Conservation (phyloP, 495 filamentous ascomycete genomes). For the Aspergillus bridgeri region DNA sequence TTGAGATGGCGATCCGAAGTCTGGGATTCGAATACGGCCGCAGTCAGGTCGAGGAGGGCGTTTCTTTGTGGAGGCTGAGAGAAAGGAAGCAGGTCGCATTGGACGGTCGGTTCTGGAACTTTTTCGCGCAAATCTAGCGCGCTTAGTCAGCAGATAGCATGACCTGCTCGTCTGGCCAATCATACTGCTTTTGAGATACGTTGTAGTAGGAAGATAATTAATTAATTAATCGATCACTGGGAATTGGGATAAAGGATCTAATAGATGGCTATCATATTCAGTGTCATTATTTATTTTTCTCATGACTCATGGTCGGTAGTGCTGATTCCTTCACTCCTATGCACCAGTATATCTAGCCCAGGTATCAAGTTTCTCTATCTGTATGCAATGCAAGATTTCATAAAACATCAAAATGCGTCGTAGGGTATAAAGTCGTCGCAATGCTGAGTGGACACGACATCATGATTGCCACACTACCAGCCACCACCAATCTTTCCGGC, state of each 20-base stretch:
- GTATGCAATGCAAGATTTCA: neutral
- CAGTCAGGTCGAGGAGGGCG: neutral
- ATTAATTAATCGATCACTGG: too few relatives aligned
- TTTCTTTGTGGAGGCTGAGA: neutral
- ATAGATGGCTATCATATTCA: too few relatives aligned
- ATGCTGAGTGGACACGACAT: neutral
- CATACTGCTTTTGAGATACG: slow-evolving; percentile 5
- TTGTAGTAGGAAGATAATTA: too few relatives aligned
- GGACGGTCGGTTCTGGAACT: slow-evolving; percentile 8
- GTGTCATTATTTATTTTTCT: too few relatives aligned
- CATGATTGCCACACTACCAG: slow-evolving; percentile 57
- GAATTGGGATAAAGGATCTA: too few relatives aligned
- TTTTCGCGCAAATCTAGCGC: slow-evolving; percentile 7
- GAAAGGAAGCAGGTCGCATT: neutral
- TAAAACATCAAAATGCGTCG: neutral
- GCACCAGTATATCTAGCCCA: neutral
- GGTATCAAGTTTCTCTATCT: neutral
- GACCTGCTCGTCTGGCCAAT: neutral
- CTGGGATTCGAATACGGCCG: neutral
- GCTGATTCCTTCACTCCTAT: neutral
- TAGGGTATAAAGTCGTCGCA: neutral
- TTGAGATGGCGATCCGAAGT: neutral
- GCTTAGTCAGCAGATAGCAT: neutral
- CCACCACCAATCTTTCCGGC: slow-evolving; percentile 92
- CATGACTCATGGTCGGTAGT: too few relatives aligned